Base-by-base conservation (phyloP, 2,329 filamentous ascomycete species). In the Colletotrichum incanum region DNA sequence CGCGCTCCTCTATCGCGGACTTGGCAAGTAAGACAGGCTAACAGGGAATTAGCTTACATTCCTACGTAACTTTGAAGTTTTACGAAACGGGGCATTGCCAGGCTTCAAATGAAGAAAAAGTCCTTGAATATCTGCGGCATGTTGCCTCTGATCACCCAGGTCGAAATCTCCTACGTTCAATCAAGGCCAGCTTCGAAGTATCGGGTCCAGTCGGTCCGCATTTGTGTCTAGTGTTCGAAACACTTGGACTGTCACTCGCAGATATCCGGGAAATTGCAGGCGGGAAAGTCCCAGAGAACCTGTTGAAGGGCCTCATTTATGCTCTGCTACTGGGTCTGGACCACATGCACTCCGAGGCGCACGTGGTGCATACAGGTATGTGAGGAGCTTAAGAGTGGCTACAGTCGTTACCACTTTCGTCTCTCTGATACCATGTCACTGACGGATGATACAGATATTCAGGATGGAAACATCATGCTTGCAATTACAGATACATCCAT, bases 391-490 rank as follows among this genome's bases (percentile, higher is more conserved):
- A 4, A 8, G 28, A 7, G 34, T 14, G 3, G 2, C 18, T 9
- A 1, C 9, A 26, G 11, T 26, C 5, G 47, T 23, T 18, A 28
- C 16, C 1, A 14, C 11, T 28, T 52, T 16, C 8, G 16, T 3
- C 12, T n/a, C 18, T 4, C 18, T 14, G 31, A 39, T 11, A 16
- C 20, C 12, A 3, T 9, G n/a, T 26, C n/a, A 18, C 23, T 49
- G 3, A 60, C 11, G 23, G 16, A 39, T n/a, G 23, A 12, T 3
- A 20, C 23, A 78, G 77, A 78, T 34, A 56, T 78, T 5, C 75
- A 74, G 18, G 74, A 74, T 5, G 77, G 77, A 6, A 78, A 78
- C 56, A 74, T 78, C 41, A 73, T 78, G 37, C 41, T 78, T 18
- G 76, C 74, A 5, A 63, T 73, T 3, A 70, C 70, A 26, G 67